Conservation (phyloP, 129 eudicot genomes). For the Arctium minus region DNA sequence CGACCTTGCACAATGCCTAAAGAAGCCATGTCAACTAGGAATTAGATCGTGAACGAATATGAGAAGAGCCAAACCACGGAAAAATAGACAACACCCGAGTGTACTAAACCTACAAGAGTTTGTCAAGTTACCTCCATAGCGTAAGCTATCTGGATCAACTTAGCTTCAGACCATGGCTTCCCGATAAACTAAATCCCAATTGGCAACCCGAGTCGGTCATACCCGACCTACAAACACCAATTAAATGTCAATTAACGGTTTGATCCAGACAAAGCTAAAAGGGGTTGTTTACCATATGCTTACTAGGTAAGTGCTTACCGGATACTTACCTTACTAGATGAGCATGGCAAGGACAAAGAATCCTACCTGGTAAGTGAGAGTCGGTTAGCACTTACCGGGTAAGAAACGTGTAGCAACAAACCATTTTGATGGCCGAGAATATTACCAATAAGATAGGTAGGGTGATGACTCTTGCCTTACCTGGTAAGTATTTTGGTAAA, state of each 20-base stretch:
- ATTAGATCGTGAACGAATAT: background rate
- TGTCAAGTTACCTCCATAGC: constrained; percentile 56
- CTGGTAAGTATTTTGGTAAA: too few species aligned
- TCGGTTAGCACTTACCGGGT: too few species aligned
- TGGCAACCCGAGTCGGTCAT: constrained; percentile 68
- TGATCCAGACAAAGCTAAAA: background rate
- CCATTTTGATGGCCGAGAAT: too few species aligned
- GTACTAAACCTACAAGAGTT: constrained; percentile 5
- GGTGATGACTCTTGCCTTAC: too few species aligned
- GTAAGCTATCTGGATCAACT: constrained; percentile 62
- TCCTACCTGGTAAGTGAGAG: too few species aligned
- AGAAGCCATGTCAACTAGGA: background rate
- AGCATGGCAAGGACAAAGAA: too few species aligned
- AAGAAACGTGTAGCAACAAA: too few species aligned
- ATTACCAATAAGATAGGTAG: too few species aligned
- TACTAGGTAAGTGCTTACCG: too few species aligned
- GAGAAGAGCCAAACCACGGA: background rate
- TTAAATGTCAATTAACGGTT: background rate
- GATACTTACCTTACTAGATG: too few species aligned
- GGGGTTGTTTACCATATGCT: too few species aligned
- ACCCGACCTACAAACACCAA: constrained; percentile 56
- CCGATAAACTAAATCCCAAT: constrained; percentile 93
- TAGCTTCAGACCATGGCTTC: constrained; percentile 91
- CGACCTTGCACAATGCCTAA: constrained; percentile 58
- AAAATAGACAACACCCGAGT: background rate